phyloP scores from a whole-genome alignment of 2,329 filamentous ascomycete species.

The Ophiosphaerella herpotricha region DNA sequence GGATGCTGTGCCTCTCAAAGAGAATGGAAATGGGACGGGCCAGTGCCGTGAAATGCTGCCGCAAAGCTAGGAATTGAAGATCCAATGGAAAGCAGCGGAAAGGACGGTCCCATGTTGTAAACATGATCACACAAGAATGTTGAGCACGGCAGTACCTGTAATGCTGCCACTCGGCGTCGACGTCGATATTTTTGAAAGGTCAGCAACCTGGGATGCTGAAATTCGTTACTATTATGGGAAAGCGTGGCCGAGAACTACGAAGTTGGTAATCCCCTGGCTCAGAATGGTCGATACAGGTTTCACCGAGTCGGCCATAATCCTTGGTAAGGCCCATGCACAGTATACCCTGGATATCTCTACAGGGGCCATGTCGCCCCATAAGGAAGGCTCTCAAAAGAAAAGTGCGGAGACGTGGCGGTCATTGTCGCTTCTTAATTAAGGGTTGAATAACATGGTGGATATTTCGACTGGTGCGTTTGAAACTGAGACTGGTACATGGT shows the following conservation, averaged over 20 bases:
- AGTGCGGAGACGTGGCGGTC: background rate
- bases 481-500: too few species aligned
- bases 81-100: too few species aligned
- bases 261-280: conserved; percentile 30
- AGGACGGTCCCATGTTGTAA: background rate
- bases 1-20: too few species aligned
- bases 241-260: conserved; percentile 23
- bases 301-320: conserved; percentile 14
- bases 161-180: conserved; percentile 18
- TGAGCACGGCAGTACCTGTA: conserved; percentile 8
- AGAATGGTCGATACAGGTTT: conserved; percentile 7
- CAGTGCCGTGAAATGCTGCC: too few species aligned
- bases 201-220: conserved; percentile 13
- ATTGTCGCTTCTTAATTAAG: too few species aligned
- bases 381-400: background rate
- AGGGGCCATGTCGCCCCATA: conserved; percentile 1
- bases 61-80: too few species aligned
- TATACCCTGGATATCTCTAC: conserved; percentile 11
- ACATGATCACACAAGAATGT: background rate
- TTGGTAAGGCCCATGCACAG: background rate
- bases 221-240: conserved; percentile 20
- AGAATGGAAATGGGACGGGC: too few species aligned
- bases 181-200: conserved; percentile 4
- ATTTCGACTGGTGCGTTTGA: too few species aligned
- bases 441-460: too few species aligned